Base-by-base conservation (phyloP, 192 early-diverging fungal species). In the Lobosporangium transversale region DNA sequence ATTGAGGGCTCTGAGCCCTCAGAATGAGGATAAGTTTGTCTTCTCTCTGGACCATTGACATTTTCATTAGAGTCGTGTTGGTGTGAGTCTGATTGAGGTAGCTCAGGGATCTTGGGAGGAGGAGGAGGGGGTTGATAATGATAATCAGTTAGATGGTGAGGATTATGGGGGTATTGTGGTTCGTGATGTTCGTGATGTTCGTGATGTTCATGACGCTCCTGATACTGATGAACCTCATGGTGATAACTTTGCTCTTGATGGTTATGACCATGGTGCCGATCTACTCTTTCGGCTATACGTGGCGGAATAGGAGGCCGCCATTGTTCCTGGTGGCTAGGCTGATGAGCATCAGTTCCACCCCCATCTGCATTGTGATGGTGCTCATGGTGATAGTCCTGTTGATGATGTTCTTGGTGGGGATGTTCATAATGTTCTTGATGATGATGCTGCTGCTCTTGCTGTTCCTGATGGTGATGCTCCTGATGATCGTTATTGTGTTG, bases 111-210 rank as follows among this genome's bases (percentile, higher is more conserved):
- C 43, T 60, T 53, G 27, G 58, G 53, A 11, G 53, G 73, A n/a
- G 48, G 37, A 47, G 63, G 63, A 5, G 63, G 64, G 1, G 73
- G 73, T 9, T 76, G 73, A 32, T 67, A 76, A 23, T 76, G 73
- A 33, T 76, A 76, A 53, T 76, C 73, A 4, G 73, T 76, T 37
- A 76, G 31, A 45, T 67, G 73, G 30, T 76, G 73, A 35, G 73
- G 73, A 57, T 76, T 76, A 23, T 65, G 32, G 1, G 47, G 43
- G 51, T 50, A 67, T 9, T 62, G 73, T 1, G 44, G 15, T 2
- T 66, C 58, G 27, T 55, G 58, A n/a, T 74, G 52, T 12, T 70
- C 40, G 43, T 70, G 68, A 10, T 65, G 49, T 36, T 65, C 57
- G 26, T 69, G 51, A 15, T 69, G 37, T 15, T 68, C 43, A 7